Evolutionary conservation across 495 filamentous ascomycete genomes (phyloP).

Genomic region (Mycothermus thermophilus): DNA sequence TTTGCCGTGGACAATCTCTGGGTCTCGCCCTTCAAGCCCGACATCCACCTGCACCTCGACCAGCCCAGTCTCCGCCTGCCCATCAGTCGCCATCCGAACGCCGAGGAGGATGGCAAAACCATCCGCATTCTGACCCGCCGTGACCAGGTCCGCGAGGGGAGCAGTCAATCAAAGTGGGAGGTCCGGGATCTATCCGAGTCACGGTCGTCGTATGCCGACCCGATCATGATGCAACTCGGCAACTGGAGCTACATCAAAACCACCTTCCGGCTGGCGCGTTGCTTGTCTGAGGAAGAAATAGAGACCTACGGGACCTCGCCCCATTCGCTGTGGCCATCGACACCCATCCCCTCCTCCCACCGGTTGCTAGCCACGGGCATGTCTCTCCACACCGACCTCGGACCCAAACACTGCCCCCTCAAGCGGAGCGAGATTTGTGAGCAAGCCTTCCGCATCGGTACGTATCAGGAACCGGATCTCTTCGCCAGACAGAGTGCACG

Average conservation of each 20-base stretch:
- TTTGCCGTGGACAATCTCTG: too few species aligned
- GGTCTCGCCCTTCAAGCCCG: too few species aligned
- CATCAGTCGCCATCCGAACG: not conserved
- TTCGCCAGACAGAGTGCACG: too few species aligned
- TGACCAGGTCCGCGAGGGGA: too few species aligned
- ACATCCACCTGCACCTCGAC: constrained; percentile 54
- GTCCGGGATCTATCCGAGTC: too few species aligned
- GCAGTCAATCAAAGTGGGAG: too few species aligned
- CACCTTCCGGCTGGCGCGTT: constrained; percentile 33
- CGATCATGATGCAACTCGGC: constrained; percentile 41
- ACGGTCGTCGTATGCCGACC: too few species aligned
- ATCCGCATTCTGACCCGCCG: too few species aligned
- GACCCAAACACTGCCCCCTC: constrained; percentile 26
- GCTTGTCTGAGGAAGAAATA: constrained; percentile 17
- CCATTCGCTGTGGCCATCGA: constrained; percentile 62
- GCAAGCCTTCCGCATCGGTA: constrained; percentile 53
- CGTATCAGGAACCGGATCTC: constrained; percentile 40
- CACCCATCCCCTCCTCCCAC: constrained; percentile 46
- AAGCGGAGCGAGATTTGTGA: constrained; percentile 42
- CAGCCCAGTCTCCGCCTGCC: constrained; percentile 51
- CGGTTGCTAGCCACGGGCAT: constrained; percentile 19
- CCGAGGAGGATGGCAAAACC: not conserved
- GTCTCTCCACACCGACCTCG: constrained; percentile 10
- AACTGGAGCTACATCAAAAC: constrained; percentile 22
- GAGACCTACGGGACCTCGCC: constrained; percentile 3